Percentiles rank a stretch among this genome's conserved stretches.
phyloP scores from a whole-genome alignment of 331 rosid genomes.

The Ulmus americana region DNA sequence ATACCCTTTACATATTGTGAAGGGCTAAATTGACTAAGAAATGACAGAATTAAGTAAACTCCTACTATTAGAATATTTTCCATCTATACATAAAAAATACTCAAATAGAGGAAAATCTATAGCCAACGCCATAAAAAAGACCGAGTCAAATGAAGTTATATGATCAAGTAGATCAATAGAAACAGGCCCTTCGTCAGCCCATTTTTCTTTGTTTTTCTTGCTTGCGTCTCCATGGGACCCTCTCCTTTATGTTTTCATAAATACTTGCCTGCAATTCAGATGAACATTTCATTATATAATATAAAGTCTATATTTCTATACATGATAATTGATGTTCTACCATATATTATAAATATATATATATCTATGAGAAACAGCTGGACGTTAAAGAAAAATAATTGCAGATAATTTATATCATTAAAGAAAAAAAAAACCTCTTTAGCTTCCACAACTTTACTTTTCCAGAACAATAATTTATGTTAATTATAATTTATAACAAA shows the following conservation, averaged over 20 bases:
- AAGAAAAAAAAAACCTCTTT: background rate
- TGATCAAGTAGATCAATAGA: slow-evolving; percentile 17
- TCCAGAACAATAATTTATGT: background rate
- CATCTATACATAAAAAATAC: slow-evolving; percentile 1
- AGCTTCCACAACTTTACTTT: background rate
- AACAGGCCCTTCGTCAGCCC: slow-evolving; percentile 18
- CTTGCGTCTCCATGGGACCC: slow-evolving; percentile 81
- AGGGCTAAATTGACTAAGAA: background rate
- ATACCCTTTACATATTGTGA: background rate
- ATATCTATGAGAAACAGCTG: background rate
- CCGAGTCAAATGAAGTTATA: slow-evolving; percentile 1
- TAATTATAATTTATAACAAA: background rate
- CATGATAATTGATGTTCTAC: background rate
- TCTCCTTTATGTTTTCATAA: slow-evolving; percentile 71
- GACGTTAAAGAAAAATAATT: background rate
- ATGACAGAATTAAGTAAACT: background rate
- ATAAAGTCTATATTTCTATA: too few species aligned
- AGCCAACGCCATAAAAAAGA: background rate
- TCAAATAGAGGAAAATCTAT: background rate
- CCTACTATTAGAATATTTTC: background rate
- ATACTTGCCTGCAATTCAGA: slow-evolving; percentile 50
- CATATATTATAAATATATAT: background rate
- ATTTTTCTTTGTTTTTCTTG: slow-evolving; percentile 35
- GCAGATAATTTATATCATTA: background rate
- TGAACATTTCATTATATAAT: background rate